Evolutionary conservation across 768 basidiomycete species (phyloP).

Genomic region (Exsudoporus frostii): DNA sequence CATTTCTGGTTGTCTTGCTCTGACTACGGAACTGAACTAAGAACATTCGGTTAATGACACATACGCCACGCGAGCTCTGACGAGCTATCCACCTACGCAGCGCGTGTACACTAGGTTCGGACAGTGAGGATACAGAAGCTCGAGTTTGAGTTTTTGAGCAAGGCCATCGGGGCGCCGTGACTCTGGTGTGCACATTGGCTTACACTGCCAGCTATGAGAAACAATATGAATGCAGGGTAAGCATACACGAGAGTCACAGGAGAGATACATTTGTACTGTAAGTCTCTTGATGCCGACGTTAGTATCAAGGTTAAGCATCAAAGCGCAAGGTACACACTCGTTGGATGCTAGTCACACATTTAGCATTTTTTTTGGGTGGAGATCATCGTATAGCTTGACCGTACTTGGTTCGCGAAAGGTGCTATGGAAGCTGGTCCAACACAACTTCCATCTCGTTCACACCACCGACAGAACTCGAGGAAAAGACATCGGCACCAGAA

Average conservation of each 20-base stretch:
- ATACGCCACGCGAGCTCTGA: no score
- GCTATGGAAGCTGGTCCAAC: conserved; percentile 37
- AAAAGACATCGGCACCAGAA: conserved; percentile 72
- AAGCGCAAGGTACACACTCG: background rate
- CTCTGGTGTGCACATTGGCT: background rate
- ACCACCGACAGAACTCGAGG: conserved; percentile 36
- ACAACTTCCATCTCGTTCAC: conserved; percentile 78
- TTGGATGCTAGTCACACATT: background rate
- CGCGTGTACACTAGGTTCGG: no score
- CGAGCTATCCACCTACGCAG: no score
- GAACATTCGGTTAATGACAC: no score
- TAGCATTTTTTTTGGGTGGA: background rate
- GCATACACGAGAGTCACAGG: background rate
- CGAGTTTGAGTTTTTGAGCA: no score
- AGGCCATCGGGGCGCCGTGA: background rate
- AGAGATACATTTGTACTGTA: background rate
- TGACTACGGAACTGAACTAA: no score
- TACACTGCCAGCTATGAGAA: background rate
- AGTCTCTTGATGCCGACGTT: background rate
- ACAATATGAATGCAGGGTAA: background rate
- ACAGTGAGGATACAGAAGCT: no score
- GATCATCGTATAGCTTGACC: no score
- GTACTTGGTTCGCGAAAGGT: background rate
- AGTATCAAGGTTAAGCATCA: background rate
- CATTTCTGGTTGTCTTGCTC: no score